Conservation (phyloP, 2,329 filamentous ascomycete species). For the Cytospora piceae region DNA sequence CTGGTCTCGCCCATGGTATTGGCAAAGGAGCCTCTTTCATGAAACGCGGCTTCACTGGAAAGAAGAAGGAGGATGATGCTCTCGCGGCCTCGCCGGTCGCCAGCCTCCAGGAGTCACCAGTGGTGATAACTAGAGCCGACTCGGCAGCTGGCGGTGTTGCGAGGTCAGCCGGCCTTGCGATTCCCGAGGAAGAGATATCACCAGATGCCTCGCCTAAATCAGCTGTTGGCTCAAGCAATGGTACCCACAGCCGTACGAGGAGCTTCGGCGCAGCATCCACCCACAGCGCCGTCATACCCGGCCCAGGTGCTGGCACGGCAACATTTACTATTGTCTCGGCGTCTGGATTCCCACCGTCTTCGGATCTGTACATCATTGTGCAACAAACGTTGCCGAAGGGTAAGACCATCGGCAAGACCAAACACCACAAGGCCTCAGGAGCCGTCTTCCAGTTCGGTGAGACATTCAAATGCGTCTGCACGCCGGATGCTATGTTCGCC, state of each 20-base stretch:
- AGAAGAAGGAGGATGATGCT: constrained; percentile 63
- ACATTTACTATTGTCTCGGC: constrained; percentile 80
- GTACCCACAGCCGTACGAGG: constrained; percentile 54
- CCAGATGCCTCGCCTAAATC: constrained; percentile 40
- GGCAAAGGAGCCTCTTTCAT: constrained; percentile 91
- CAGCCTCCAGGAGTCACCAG: constrained; percentile 32
- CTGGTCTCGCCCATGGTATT: constrained; percentile 73
- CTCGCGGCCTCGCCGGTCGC: constrained; percentile 32
- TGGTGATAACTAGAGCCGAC: constrained; percentile 50
- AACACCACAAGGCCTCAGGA: constrained; percentile 75
- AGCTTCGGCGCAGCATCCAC: constrained; percentile 69
- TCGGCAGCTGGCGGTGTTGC: constrained; percentile 42
- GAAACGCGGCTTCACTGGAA: constrained; percentile 77
- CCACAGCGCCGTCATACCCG: constrained; percentile 63
- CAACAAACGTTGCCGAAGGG: constrained; percentile 68
- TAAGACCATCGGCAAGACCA: constrained; percentile 89
- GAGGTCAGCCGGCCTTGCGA: constrained; percentile 45
- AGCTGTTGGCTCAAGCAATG: constrained; percentile 38
- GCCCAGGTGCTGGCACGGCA: constrained; percentile 72
- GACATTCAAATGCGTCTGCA: constrained; percentile 76
- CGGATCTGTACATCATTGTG: constrained; percentile 79
- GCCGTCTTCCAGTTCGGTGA: constrained; percentile 75
- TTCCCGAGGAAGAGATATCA: constrained; percentile 39
- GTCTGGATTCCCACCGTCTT: constrained; percentile 72
- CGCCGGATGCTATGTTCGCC: constrained; percentile 84